Percentiles rank a stretch among this genome's conserved stretches.
Evolutionary conservation across 129 eudicot genomes (phyloP).

Genomic region (Artemisia annua): DNA sequence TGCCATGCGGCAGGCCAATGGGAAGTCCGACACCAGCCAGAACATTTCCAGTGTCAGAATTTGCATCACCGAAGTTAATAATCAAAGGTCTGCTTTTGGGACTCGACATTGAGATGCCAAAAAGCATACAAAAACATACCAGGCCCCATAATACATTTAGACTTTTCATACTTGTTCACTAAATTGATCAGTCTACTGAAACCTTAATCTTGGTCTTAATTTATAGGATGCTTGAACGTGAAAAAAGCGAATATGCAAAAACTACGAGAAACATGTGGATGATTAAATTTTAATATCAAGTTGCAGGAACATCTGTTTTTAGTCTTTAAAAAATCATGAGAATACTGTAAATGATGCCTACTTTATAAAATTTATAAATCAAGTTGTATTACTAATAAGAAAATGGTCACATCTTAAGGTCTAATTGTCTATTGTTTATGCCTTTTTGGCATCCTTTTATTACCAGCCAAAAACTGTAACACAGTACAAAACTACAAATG

Average conservation of each 20-base stretch:
- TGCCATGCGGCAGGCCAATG: constrained; percentile 45
- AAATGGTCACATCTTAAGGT: not conserved
- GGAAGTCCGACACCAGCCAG: constrained; percentile 44
- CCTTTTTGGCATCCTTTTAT: not conserved
- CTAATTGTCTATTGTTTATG: not conserved
- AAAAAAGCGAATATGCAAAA: constrained; percentile 1
- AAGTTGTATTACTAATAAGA: not conserved
- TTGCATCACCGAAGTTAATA: constrained; percentile 43
- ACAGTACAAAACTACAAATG: not conserved
- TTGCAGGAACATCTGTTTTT: constrained; percentile 1
- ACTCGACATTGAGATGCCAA: constrained; percentile 9
- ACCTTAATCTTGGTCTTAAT: constrained; percentile 6
- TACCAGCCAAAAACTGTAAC: not conserved
- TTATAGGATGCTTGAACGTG: not conserved
- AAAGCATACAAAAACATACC: constrained; percentile 4
- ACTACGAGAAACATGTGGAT: not conserved
- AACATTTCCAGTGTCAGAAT: constrained; percentile 40
- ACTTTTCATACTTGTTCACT: constrained; percentile 13
- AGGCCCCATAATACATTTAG: constrained; percentile 9
- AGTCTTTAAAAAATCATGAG: not conserved
- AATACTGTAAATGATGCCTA: not conserved
- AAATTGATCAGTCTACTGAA: constrained; percentile 17
- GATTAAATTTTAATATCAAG: constrained; percentile 5
- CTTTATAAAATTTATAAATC: not conserved
- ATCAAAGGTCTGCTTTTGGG: constrained; percentile 17